Conservation (phyloP, 805 yeast genomes). For the Yarrowia phangngaensis region DNA sequence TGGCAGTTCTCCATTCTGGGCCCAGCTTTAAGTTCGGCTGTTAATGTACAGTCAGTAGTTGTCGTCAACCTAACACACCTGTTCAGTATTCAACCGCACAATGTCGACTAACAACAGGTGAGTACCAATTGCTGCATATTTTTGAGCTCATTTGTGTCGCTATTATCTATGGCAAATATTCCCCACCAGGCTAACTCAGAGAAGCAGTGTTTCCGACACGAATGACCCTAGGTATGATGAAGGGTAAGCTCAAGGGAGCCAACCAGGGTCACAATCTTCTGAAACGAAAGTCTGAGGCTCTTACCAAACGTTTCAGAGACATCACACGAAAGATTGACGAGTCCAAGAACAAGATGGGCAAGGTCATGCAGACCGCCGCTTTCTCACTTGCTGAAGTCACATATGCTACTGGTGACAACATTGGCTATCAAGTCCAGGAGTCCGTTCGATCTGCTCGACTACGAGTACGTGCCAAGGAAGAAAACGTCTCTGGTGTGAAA, state of each 20-base stretch:
- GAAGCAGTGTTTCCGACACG: constrained; percentile 97
- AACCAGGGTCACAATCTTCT: constrained; percentile 90
- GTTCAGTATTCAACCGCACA: constrained; percentile 9
- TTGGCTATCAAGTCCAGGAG: constrained; percentile 93
- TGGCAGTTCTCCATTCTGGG: too few relatives aligned
- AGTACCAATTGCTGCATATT: too few relatives aligned
- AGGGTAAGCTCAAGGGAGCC: constrained; percentile 93
- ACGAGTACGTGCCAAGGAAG: constrained; percentile 86
- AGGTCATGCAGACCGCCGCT: constrained; percentile 97
- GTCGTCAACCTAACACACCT: too few relatives aligned
- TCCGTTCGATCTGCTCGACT: constrained; percentile 83
- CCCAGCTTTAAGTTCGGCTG: constrained; percentile 18
- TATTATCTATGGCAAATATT: too few relatives aligned
- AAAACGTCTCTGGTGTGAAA: constrained; percentile 92
- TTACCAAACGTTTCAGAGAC: constrained; percentile 93
- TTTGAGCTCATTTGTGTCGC: too few relatives aligned
- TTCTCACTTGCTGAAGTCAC: constrained; percentile 95
- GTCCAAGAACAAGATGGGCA: constrained; percentile 94
- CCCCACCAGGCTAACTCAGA: constrained; percentile 43
- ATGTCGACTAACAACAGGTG: constrained; percentile 25
- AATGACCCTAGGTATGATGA: constrained; percentile 94
- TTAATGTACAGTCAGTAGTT: too few relatives aligned
- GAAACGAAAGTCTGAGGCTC: constrained; percentile 94
- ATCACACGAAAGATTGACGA: constrained; percentile 92
- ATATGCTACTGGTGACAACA: constrained; percentile 95